Percentiles rank a stretch among this genome's conserved stretches.
Evolutionary conservation across 139 green algal species (phyloP).

Genomic region (Limnomonas spitsbergensis): DNA sequence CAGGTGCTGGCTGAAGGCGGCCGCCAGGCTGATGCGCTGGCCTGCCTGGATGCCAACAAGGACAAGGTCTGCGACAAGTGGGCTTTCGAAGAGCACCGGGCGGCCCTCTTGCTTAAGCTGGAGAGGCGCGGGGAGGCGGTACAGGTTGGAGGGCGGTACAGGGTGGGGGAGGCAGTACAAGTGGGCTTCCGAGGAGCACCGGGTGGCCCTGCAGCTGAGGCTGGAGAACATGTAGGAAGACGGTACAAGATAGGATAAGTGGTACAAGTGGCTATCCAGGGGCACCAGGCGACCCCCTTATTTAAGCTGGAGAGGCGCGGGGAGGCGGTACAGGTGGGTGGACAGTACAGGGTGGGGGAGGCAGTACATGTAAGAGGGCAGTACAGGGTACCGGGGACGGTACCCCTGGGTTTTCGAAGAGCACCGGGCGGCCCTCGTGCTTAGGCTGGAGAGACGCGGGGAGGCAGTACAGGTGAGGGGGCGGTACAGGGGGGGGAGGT

Average conservation of each 20-base stretch:
- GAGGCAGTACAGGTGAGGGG: not conserved
- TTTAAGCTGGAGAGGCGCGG: not conserved
- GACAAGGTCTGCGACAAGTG: slow-evolving; percentile 9
- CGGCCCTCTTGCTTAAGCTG: not conserved
- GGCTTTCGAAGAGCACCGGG: slow-evolving; percentile 4
- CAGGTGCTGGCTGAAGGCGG: slow-evolving; percentile 71
- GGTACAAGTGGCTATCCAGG: too few relatives aligned
- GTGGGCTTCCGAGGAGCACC: slow-evolving; percentile 5
- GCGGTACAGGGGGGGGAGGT: not conserved
- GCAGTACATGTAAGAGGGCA: too few relatives aligned
- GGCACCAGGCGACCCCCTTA: too few relatives aligned
- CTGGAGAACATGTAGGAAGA: too few relatives aligned
- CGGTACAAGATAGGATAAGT: too few relatives aligned
- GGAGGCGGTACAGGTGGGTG: not conserved
- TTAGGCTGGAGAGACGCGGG: not conserved
- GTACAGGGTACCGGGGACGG: too few relatives aligned
- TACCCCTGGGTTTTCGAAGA: too few relatives aligned
- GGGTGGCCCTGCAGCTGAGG: not conserved
- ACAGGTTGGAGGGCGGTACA: not conserved
- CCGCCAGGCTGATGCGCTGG: slow-evolving; percentile 53
- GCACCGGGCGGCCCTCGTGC: not conserved
- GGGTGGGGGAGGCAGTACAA: too few relatives aligned
- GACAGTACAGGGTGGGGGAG: not conserved
- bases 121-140: not conserved
- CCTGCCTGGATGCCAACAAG: slow-evolving; percentile 49